Base-by-base conservation (phyloP, 2,329 filamentous ascomycete genomes). In the Diaporthe sp. region DNA sequence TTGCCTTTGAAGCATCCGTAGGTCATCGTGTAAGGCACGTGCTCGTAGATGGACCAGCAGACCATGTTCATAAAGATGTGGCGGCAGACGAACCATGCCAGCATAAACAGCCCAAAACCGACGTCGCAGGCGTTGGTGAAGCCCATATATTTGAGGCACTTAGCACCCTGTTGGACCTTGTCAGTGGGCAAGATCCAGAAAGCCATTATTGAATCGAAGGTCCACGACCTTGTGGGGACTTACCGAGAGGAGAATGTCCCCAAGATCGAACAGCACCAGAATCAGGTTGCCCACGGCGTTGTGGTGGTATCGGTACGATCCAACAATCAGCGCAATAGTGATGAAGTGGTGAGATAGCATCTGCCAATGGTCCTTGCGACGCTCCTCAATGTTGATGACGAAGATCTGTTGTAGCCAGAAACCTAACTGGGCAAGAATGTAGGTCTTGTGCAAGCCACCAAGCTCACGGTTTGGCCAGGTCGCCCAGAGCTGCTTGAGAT, bases 321-420 rank as follows among this genome's bases (percentile, higher is more conserved):
- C 90, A 74, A 92, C 92, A 78, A 99, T 92, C 59, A 99, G 91
- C 7, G 88, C 87, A 81, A 93, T 94, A 28, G 97, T 99, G 82
- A 98, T 92, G 82, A 98, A 91, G 86, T 99, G 97, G 84, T 98
- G 97, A 25, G 92, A 93, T 79, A 98, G 92, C 97, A 98, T 98
- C 85, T 98, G 96, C 87, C 92, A 94, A 85, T 98, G 94, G 81
- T 99, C 97, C 86, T 98, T 98, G 81, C 97, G 91, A 78, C 94
- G 92, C 85, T 97, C 94, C 85, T 99, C 97, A 76, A 98, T 95
- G 85, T 98, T 94, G 83, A 98, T 95, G 75, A 98, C 95, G 44
- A 98, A 88, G 78, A 98, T 94, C 85, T 98, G 96, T 86, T 98
- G 96, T 65, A 98, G 85, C 94, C 95, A 98, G 84, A 98, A 98